phyloP scores from a whole-genome alignment of 768 basidiomycete species.

The Pulveroboletus ravenelii region DNA sequence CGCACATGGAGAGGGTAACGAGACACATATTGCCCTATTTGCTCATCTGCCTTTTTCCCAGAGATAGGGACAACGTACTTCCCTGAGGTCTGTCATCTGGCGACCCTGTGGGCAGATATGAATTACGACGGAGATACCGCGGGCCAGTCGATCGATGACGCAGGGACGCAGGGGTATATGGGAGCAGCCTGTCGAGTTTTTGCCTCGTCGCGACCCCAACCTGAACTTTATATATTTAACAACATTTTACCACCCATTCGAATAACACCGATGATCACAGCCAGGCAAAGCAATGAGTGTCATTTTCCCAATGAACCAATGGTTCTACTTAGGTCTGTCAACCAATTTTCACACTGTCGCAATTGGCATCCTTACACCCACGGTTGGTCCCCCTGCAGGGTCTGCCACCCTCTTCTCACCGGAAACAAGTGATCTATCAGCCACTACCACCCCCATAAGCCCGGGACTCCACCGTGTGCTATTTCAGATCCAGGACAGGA shows the following conservation, averaged over 20 bases:
- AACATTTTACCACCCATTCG: too few species aligned
- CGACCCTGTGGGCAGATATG: not conserved
- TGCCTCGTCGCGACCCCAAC: too few species aligned
- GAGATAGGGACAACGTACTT: not conserved
- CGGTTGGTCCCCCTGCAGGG: too few species aligned
- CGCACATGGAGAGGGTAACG: not conserved
- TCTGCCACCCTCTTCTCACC: too few species aligned
- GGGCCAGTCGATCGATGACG: not conserved
- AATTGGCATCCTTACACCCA: not conserved
- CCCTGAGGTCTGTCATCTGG: not conserved
- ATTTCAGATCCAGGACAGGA: conserved; percentile 1
- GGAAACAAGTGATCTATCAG: not conserved
- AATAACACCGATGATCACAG: not conserved
- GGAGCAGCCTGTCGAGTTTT: too few species aligned
- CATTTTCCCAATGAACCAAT: not conserved
- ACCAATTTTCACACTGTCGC: not conserved
- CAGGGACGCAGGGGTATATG: too few species aligned
- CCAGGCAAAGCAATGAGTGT: not conserved
- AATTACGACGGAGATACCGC: not conserved
- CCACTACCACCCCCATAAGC: not conserved
- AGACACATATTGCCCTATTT: not conserved
- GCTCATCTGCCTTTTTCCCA: not conserved
- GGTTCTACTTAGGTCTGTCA: not conserved
- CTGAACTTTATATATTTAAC: too few species aligned
- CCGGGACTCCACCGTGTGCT: not conserved